phyloP scores from a whole-genome alignment of 2,329 filamentous ascomycete species.

The Fusarium buharicum region DNA sequence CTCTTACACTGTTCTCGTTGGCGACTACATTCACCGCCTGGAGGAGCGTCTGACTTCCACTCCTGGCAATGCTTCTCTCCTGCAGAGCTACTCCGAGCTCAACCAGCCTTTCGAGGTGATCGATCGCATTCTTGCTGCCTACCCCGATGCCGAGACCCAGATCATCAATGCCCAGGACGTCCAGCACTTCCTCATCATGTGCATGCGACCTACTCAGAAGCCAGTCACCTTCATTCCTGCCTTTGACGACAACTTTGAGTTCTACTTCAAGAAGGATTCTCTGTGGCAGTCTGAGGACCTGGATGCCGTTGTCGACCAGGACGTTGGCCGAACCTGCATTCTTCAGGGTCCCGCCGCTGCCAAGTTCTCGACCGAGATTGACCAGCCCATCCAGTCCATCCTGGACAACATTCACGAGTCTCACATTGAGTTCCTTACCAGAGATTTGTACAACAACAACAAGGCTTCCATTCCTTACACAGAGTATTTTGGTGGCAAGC shows the following conservation, averaged over 20 bases:
- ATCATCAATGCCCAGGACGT: constrained; percentile 99
- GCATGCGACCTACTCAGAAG: constrained; percentile 92
- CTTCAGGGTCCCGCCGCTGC: constrained; percentile 93
- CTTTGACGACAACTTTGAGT: constrained; percentile 97
- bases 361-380: constrained; percentile 87
- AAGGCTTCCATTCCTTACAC: constrained; percentile 80
- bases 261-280: constrained; percentile 99
- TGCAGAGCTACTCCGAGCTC: constrained; percentile 92
- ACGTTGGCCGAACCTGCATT: constrained; percentile 95
- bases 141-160: constrained; percentile 87
- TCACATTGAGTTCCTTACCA: constrained; percentile 82
- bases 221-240: constrained; percentile 94
- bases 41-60: constrained; percentile 92
- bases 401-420: constrained; percentile 88
- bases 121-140: constrained; percentile 80
- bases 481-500: constrained; percentile 95
- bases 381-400: constrained; percentile 96
- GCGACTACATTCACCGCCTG: constrained; percentile 94
- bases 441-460: constrained; percentile 82
- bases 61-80: constrained; percentile 77
- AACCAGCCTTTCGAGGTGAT: constrained; percentile 82
- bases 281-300: constrained; percentile 99
- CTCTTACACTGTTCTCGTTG: constrained; percentile 83
- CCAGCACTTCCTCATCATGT: constrained; percentile 94
- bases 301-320: constrained; percentile 93